phyloP scores from a whole-genome alignment of 1,284 basidiomycete species.

The Exsudoporus floridanus region DNA sequence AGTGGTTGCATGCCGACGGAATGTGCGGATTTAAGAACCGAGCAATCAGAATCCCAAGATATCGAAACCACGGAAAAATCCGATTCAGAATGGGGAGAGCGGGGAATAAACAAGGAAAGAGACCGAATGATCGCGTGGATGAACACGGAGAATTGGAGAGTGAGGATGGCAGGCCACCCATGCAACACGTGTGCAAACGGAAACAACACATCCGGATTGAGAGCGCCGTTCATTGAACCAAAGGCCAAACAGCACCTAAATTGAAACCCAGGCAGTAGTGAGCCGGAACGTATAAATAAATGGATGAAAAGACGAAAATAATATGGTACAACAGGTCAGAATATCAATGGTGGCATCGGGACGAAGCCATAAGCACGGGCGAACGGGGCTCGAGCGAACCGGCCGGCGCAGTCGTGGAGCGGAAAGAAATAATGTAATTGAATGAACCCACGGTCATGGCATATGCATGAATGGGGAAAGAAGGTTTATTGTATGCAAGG shows the following conservation, averaged over 20 bases:
- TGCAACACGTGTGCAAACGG: not conserved
- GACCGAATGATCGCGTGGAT: not conserved
- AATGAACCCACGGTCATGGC: not conserved
- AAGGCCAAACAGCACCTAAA: not conserved
- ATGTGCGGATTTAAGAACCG: not conserved
- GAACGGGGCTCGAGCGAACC: not conserved
- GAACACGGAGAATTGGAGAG: not conserved
- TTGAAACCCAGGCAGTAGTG: slow-evolving; percentile 4
- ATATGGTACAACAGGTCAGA: not conserved
- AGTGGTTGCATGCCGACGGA: not conserved
- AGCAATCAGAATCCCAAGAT: not conserved
- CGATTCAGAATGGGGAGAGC: not conserved
- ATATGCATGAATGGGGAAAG: slow-evolving; percentile 20
- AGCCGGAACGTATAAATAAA: not conserved
- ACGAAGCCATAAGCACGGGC: not conserved
- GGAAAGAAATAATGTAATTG: not conserved
- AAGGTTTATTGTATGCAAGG: not conserved
- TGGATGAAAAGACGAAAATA: not conserved
- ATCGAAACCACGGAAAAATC: not conserved
- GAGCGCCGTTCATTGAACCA: slow-evolving; percentile 2
- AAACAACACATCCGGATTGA: slow-evolving; percentile 1
- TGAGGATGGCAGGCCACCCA: not conserved
- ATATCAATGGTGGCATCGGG: not conserved
- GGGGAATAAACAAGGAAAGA: not conserved
- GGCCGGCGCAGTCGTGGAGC: not conserved